phyloP scores from a whole-genome alignment of 1,139 yeast species.

The Sugiyamaella pinicola region DNA sequence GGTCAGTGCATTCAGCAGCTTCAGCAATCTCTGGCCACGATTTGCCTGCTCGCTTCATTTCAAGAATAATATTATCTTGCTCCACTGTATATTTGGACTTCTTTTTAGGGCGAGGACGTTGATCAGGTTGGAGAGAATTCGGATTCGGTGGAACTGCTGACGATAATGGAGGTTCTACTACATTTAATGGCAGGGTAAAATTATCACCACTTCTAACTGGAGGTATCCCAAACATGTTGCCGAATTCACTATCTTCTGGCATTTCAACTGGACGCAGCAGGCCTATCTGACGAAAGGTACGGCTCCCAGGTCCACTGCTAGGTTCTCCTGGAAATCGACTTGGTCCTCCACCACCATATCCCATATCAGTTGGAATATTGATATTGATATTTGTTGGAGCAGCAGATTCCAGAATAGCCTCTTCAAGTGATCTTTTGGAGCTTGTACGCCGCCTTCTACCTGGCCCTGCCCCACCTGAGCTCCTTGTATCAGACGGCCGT shows the following conservation, averaged over 20 bases:
- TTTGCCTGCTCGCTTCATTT: conserved; percentile 62
- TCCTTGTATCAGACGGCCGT: conserved; percentile 13
- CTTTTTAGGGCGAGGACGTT: conserved; percentile 57
- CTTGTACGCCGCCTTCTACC: conserved; percentile 34
- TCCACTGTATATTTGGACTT: conserved; percentile 67
- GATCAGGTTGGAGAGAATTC: conserved; percentile 41
- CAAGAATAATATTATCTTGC: conserved; percentile 68
- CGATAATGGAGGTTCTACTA: conserved; percentile 43
- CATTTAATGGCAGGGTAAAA: conserved; percentile 32
- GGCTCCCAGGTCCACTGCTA: conserved; percentile 10
- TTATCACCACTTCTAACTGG: conserved; percentile 21
- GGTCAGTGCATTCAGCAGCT: conserved; percentile 63
- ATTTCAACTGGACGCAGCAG: conserved; percentile 10
- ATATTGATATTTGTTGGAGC: conserved; percentile 32
- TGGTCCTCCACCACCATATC: conserved; percentile 10
- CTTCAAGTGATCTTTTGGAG: conserved; percentile 38
- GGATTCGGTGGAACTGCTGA: conserved; percentile 42
- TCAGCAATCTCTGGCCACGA: conserved; percentile 78
- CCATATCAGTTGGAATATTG: conserved; percentile 18
- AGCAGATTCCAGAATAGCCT: conserved; percentile 36
- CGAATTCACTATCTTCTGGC: conserved; percentile 21
- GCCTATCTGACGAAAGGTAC: conserved; percentile 12
- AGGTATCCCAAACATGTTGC: conserved; percentile 27
- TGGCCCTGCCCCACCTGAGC: conserved; percentile 21
- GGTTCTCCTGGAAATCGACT: conserved; percentile 19